Evolutionary conservation across 2,329 filamentous ascomycete genomes (phyloP), one percentile per base, ranked within the genome.

Genomic region (Colletotrichum acutatum): DNA sequence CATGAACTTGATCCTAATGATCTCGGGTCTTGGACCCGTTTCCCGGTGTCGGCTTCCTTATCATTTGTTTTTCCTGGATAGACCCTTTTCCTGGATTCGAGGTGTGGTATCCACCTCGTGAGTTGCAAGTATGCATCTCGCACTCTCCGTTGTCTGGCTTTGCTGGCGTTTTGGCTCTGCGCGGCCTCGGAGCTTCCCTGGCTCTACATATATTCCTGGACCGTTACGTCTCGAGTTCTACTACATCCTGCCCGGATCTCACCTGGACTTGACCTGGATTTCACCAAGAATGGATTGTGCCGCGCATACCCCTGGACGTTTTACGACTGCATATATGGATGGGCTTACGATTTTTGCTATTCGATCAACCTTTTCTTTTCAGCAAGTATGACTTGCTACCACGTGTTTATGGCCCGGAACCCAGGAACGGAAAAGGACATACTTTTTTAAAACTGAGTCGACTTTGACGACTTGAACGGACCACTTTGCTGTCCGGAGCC

Each of bases 301-400:
- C 42, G 42, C 71, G 68, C 68, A 67, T 72, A 42, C 54, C 67
- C 19, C 68, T 67, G 68, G 72, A 75, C 68, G 49, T 65, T 73
- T 75, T 32, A 75, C 72, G 69, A 73, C 72, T 73, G 74, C 74
- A 75, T 75, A 75, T 30, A 75, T 75, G 74, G 72, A 73, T 73
- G 66, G 72, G 34, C 53, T 59, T 19, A 75, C 74, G 72, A 75
- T 68, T 72, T 69, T 61, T 73, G 60, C 66, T 73, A 37, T 46
- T 73, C 71, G 66, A 66, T 69, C 66, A 52, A 66, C 53, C 63
- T 61, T 57, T 46, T 56, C 22, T 65, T 61, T 32, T 58, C 72
- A 67, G 69, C 68, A 72, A 69, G n/a, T 65, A 22, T 49, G 52
- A n/a, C 66, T 72, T 66, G 71, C 61, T 66, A 72, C 63, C 72